These are phyloP conservation scores for Fistulinella prunicolor DNA, from an alignment of 768 basidiomycete genomes.

Conservation along the genomic window DNA sequence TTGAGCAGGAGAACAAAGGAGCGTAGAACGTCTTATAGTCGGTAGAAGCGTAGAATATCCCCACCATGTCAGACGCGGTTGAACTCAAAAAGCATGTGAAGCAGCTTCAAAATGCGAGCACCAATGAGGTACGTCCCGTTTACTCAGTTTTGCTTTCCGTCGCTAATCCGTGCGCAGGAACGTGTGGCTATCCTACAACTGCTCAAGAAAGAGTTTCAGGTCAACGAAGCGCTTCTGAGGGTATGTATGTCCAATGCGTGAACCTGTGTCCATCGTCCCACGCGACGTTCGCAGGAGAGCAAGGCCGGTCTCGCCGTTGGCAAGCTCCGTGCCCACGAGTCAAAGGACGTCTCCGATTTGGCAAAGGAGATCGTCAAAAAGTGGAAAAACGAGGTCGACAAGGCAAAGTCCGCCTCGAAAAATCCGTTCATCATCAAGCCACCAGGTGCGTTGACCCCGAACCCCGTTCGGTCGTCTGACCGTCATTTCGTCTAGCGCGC, in stretches of 20 bases:
- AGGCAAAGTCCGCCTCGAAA: constrained; percentile 44
- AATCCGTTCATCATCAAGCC: background rate
- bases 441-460: constrained; percentile 43
- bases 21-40: constrained; percentile 6
- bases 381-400: constrained; percentile 89
- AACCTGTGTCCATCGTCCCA: constrained; percentile 4
- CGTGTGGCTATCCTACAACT: constrained; percentile 55
- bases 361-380: constrained; percentile 91
- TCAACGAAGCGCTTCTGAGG: constrained; percentile 72
- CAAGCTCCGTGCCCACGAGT: constrained; percentile 73
- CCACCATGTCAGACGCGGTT: constrained; percentile 36
- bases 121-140: constrained; percentile 48
- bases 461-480: too few species aligned
- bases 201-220: constrained; percentile 63
- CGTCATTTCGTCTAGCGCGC: constrained; percentile 17
- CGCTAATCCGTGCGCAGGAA: constrained; percentile 45
- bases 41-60: constrained; percentile 22
- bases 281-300: constrained; percentile 61
- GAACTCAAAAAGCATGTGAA: constrained; percentile 82
- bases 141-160: background rate
- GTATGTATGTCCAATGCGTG: constrained; percentile 43
- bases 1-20: too few species aligned
- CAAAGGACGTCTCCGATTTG: constrained; percentile 71
- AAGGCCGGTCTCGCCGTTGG: constrained; percentile 91
- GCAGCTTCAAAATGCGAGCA: constrained; percentile 64